A percentile compares a stretch with the other conserved stretches of the same genome.
These are phyloP conservation scores for Aspergillus amoenus DNA, from an alignment of 2,329 filamentous ascomycete species.

Conservation along the genomic window DNA sequence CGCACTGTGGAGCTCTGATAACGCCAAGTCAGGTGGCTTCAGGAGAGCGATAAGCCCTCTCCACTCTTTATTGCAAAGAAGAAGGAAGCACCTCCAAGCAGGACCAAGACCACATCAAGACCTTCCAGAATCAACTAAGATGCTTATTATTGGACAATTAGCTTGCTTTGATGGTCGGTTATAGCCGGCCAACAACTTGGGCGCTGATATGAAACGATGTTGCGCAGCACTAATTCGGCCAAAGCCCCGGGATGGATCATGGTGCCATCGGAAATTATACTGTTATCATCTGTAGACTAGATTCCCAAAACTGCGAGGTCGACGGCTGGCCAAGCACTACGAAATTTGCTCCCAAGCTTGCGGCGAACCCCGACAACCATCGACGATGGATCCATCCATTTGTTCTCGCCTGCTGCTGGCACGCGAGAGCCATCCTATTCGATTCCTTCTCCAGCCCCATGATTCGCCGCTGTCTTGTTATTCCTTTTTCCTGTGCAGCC, in stretches of 20 bases:
- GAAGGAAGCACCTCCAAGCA: not conserved
- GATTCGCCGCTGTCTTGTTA: not conserved
- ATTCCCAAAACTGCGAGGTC: not conserved
- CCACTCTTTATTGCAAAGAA: not conserved
- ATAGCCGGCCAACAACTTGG: not conserved
- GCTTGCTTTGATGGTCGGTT: constrained; percentile 3
- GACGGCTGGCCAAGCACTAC: too few relatives aligned
- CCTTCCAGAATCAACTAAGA: constrained; percentile 9
- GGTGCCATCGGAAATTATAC: constrained; percentile 3
- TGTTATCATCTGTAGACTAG: not conserved
- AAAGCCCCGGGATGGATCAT: constrained; percentile 1
- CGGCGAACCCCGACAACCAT: not conserved
- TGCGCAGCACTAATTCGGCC: not conserved
- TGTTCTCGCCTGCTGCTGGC: not conserved
- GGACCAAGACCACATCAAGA: constrained; percentile 1
- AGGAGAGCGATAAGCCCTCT: not conserved
- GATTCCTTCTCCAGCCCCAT: not conserved
- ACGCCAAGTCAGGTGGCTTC: not conserved
- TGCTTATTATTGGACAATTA: not conserved
- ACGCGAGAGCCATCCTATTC: not conserved
- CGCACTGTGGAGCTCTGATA: not conserved
- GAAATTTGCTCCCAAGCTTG: not conserved
- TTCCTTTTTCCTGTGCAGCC: not conserved
- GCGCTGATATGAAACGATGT: constrained; percentile 2
- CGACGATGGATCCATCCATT: too few relatives aligned